These are phyloP conservation scores for Erysiphe neolycopersici DNA, from an alignment of 2,329 filamentous ascomycete species.

Conservation along the genomic window DNA sequence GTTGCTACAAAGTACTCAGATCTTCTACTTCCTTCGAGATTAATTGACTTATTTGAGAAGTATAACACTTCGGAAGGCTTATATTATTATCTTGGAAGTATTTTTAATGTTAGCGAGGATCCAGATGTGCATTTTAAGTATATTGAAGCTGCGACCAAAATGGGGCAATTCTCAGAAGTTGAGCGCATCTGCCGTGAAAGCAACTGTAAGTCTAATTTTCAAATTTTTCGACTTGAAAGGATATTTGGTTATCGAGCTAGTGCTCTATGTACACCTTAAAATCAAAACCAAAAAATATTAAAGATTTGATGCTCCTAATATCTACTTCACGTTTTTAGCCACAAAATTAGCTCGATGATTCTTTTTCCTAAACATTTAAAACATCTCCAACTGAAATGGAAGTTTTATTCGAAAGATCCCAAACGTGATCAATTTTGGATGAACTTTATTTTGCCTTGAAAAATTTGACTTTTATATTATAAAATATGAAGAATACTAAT, in stretches of 20 bases:
- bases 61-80: slow-evolving; percentile 92
- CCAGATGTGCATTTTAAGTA: slow-evolving; percentile 97
- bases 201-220: slow-evolving; percentile 17
- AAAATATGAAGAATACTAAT: neutral
- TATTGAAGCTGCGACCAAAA: slow-evolving; percentile 84
- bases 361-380: too few species aligned
- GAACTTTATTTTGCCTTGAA: too few species aligned
- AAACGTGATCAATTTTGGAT: too few species aligned
- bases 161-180: slow-evolving; percentile 83
- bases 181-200: slow-evolving; percentile 93
- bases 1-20: slow-evolving; percentile 97
- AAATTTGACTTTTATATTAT: too few species aligned
- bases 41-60: slow-evolving; percentile 91
- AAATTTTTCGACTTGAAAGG: neutral
- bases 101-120: slow-evolving; percentile 91
- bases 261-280: too few species aligned
- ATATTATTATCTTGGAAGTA: slow-evolving; percentile 94
- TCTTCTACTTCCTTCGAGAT: slow-evolving; percentile 56
- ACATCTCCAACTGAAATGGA: too few species aligned
- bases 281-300: too few species aligned
- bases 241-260: too few species aligned
- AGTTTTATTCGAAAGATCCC: too few species aligned
- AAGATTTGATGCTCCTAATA: too few species aligned
- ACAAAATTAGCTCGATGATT: too few species aligned
- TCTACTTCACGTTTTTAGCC: too few species aligned